phyloP scores from a whole-genome alignment of 257 asterid species.

The Penstemon eatonii region DNA sequence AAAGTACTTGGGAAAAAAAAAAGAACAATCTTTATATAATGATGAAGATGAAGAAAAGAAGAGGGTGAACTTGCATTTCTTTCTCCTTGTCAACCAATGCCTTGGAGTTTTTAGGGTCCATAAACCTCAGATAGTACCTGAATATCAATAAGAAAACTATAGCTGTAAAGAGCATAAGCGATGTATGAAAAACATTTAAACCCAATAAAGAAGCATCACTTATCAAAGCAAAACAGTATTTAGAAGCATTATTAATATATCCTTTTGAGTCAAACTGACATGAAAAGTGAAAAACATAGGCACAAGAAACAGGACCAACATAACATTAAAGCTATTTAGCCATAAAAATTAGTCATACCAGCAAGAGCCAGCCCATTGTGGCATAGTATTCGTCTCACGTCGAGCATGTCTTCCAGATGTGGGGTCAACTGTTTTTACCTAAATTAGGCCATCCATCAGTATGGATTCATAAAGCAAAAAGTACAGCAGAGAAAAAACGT shows the following conservation, averaged over 20 bases:
- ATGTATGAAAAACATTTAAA: constrained; percentile 12
- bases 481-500: constrained; percentile 6
- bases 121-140: constrained; percentile 98
- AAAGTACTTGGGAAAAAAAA: background rate
- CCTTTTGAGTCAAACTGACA: constrained; percentile 10
- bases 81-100: constrained; percentile 85
- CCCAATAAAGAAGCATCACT: background rate
- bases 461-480: constrained; percentile 14
- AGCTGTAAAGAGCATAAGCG: constrained; percentile 9
- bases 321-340: constrained; percentile 20
- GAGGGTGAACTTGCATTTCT: constrained; percentile 59
- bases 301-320: constrained; percentile 14
- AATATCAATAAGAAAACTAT: constrained; percentile 19
- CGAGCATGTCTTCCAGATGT: constrained; percentile 64
- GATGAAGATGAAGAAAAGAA: constrained; percentile 7
- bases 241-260: constrained; percentile 1
- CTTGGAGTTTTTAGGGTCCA: constrained; percentile 81
- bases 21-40: constrained; percentile 10
- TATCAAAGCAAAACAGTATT: constrained; percentile 4
- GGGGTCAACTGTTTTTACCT: constrained; percentile 76
- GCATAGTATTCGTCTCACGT: constrained; percentile 97
- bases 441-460: constrained; percentile 31
- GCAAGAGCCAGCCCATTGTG: constrained; percentile 99
- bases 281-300: constrained; percentile 11
- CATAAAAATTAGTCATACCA: constrained; percentile 52